Percentiles rank a stretch among this genome's conserved stretches.
phyloP scores from a whole-genome alignment of 2,329 filamentous ascomycete genomes.

The Alternaria burnsii region DNA sequence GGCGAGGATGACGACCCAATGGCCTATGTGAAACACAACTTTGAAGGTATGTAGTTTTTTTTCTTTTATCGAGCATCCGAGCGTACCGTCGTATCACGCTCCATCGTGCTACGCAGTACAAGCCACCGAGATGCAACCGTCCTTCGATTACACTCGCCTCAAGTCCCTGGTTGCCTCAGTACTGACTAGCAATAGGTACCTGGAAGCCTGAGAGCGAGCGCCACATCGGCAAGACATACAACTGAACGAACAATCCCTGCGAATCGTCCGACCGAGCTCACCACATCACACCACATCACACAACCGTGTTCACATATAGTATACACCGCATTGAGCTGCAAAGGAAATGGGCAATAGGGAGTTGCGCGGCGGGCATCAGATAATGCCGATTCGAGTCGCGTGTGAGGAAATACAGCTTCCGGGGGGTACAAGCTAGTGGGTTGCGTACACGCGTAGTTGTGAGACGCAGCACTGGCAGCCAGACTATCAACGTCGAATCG shows the following conservation, averaged over 20 bases:
- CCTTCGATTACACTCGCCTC: conserved; percentile 4
- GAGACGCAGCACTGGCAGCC: not conserved
- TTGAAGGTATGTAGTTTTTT: conserved; percentile 75
- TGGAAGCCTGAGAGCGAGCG: conserved; percentile 49
- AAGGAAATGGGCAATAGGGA: not conserved
- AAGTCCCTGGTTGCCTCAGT: conserved; percentile 17
- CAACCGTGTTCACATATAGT: not conserved
- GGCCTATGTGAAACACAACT: conserved; percentile 97
- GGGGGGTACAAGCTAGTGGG: not conserved
- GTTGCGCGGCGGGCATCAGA: not conserved
- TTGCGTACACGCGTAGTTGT: not conserved
- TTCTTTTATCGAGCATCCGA: conserved; percentile 1
- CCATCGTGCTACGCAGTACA: conserved; percentile 4
- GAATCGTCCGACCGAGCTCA: not conserved
- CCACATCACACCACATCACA: not conserved
- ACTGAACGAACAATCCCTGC: conserved; percentile 23
- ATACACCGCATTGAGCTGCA: not conserved
- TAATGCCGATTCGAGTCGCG: not conserved
- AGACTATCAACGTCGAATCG: not conserved
- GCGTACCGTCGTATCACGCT: conserved; percentile 4
- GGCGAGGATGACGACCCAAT: conserved; percentile 88
- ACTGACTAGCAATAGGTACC: conserved; percentile 43
- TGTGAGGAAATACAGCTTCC: not conserved
- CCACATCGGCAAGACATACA: conserved; percentile 47
- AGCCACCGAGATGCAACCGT: not conserved